Conservation (phyloP, 2,329 filamentous ascomycete genomes). For the Aspergillus sp. region DNA sequence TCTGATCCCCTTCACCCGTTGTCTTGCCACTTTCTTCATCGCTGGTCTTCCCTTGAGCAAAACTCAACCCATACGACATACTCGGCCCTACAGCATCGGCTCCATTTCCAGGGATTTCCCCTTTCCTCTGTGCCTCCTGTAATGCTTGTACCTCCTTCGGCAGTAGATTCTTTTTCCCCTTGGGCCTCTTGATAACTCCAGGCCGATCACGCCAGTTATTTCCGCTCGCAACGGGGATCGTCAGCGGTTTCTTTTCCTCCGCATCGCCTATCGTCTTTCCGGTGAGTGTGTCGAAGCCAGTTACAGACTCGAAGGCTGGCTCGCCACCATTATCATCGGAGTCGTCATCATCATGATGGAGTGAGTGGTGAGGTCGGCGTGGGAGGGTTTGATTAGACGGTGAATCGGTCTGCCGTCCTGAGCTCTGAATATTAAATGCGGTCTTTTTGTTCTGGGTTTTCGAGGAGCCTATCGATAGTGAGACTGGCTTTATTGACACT, state of each 20-base stretch:
- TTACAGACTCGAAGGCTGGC: conserved; percentile 47
- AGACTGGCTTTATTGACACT: conserved; percentile 35
- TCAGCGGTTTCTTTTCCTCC: conserved; percentile 62
- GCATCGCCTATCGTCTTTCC: conserved; percentile 42
- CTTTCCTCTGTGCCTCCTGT: conserved; percentile 42
- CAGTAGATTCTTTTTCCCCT: conserved; percentile 62
- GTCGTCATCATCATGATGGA: conserved; percentile 52
- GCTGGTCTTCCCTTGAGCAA: conserved; percentile 34
- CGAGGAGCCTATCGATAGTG: conserved; percentile 37
- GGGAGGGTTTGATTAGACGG: conserved; percentile 22
- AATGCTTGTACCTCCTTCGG: conserved; percentile 56
- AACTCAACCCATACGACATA: conserved; percentile 56
- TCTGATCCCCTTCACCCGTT: conserved; percentile 20
- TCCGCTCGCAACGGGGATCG: conserved; percentile 74
- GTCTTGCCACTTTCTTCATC: conserved; percentile 19
- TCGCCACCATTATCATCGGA: conserved; percentile 48
- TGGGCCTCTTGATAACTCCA: conserved; percentile 52
- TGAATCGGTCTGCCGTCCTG: conserved; percentile 18
- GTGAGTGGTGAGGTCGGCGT: conserved; percentile 27
- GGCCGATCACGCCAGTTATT: conserved; percentile 68
- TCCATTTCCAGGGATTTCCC: conserved; percentile 29
- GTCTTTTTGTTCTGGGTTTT: conserved; percentile 33
- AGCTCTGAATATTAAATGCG: conserved; percentile 32
- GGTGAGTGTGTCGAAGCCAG: conserved; percentile 53
- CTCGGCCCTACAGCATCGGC: conserved; percentile 54